Evolutionary conservation across 768 basidiomycete species (phyloP).

Genomic region (Phanerochaete carnosa): DNA sequence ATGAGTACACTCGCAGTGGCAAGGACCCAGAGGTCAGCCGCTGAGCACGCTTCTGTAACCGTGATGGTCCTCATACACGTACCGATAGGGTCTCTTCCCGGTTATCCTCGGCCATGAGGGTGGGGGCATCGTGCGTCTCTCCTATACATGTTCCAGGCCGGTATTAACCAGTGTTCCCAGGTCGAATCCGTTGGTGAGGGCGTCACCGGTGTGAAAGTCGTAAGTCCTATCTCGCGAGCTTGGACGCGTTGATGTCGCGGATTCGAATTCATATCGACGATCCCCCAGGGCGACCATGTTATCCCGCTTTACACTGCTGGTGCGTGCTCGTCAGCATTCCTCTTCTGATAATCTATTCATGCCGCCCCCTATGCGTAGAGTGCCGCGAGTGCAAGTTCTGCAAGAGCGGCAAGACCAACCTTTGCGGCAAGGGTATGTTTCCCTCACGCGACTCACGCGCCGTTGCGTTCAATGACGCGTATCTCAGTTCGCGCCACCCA

Average conservation of each 20-base stretch:
- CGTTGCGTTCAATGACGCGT: not conserved
- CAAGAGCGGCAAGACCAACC: conserved; percentile 96
- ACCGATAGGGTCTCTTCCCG: conserved; percentile 75
- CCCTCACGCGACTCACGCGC: not conserved
- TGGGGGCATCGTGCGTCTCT: conserved; percentile 75
- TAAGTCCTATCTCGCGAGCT: conserved; percentile 24
- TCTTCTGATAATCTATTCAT: not conserved
- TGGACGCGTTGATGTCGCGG: not conserved
- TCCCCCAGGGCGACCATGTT: conserved; percentile 88
- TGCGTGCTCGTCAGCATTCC: conserved; percentile 22
- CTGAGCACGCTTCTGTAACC: conserved; percentile 12
- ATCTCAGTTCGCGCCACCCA: conserved; percentile 82
- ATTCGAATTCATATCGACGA: not conserved
- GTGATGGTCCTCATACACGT: conserved; percentile 14
- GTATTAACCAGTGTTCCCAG: conserved; percentile 33
- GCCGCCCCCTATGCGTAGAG: conserved; percentile 36
- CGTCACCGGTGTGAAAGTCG: conserved; percentile 72
- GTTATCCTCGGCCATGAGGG: conserved; percentile 96
- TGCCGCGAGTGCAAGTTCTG: conserved; percentile 99
- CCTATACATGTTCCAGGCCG: conserved; percentile 4
- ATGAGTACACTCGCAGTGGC: conserved; percentile 95
- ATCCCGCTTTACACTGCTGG: conserved; percentile 96
- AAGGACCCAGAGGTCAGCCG: conserved; percentile 83
- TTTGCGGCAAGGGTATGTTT: conserved; percentile 83
- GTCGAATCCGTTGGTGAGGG: conserved; percentile 98